A percentile compares a stretch with the other conserved stretches of the same genome.
Evolutionary conservation across 306 rosid species (phyloP).

Genomic region (Casuarina equisetifolia): DNA sequence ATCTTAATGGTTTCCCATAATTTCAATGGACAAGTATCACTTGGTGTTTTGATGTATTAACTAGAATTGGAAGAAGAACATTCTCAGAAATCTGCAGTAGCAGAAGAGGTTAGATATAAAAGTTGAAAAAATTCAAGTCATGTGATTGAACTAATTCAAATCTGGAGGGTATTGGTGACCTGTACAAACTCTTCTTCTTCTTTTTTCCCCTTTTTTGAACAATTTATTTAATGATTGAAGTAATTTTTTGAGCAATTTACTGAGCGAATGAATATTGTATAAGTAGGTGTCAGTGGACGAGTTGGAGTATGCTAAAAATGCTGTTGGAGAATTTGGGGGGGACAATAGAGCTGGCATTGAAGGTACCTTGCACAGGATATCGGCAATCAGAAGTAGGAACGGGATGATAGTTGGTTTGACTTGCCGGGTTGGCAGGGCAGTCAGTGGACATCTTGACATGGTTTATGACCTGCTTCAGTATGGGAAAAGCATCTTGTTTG

Average conservation of each 20-base stretch:
- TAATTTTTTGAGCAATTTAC: background rate
- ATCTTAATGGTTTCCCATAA: background rate
- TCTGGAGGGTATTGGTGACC: background rate
- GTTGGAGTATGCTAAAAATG: slow-evolving; percentile 61
- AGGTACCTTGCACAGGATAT: slow-evolving; percentile 73
- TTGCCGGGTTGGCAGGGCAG: slow-evolving; percentile 66
- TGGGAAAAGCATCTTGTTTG: slow-evolving; percentile 66
- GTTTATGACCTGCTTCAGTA: slow-evolving; percentile 66
- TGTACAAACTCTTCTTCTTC: background rate
- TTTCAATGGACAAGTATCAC: background rate
- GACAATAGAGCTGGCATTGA: slow-evolving; percentile 80
- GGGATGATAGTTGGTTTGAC: slow-evolving; percentile 67
- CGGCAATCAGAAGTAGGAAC: slow-evolving; percentile 65
- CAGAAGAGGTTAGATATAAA: background rate
- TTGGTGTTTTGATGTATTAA: background rate
- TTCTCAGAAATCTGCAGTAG: background rate
- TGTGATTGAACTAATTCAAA: background rate
- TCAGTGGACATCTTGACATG: slow-evolving; percentile 64
- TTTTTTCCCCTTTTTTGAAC: background rate
- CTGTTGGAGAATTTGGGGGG: slow-evolving; percentile 67
- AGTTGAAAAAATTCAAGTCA: background rate
- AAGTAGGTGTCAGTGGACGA: slow-evolving; percentile 62
- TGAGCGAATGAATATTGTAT: slow-evolving; percentile 6
- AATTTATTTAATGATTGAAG: background rate
- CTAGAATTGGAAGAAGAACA: background rate